Conservation (phyloP, 2,329 filamentous ascomycete genomes). For the Xylariaceae sp. region DNA sequence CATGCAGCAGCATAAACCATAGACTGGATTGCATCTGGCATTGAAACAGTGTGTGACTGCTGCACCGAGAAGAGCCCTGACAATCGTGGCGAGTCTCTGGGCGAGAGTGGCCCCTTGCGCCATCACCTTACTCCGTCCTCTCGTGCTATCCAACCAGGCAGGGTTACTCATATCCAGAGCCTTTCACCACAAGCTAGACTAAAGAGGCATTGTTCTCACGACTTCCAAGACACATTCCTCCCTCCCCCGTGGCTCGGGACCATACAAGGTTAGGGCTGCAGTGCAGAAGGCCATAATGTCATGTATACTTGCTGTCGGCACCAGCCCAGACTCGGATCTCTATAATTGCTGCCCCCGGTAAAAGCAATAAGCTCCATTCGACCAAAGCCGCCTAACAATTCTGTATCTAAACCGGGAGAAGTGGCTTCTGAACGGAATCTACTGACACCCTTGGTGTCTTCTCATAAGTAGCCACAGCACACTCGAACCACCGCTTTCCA, state of each 20-base stretch:
- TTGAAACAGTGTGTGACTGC: constrained; percentile 26
- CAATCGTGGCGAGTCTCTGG: constrained; percentile 6
- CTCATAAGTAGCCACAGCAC: constrained; percentile 17
- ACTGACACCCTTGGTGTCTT: constrained; percentile 24
- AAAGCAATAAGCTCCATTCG: constrained; percentile 11
- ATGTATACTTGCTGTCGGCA: constrained; percentile 16
- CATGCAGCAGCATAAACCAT: constrained; percentile 21
- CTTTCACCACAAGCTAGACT: neutral
- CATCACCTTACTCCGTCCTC: neutral
- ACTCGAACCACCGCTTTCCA: constrained; percentile 21
- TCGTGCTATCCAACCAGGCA: constrained; percentile 16
- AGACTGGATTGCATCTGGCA: constrained; percentile 16
- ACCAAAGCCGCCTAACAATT: constrained; percentile 16
- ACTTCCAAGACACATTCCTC: constrained; percentile 12
- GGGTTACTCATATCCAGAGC: too few relatives aligned
- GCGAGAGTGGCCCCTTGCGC: constrained; percentile 25
- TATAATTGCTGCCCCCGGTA: constrained; percentile 12
- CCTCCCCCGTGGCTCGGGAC: neutral
- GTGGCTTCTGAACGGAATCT: constrained; percentile 15
- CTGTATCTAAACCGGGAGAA: constrained; percentile 14
- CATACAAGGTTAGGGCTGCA: constrained; percentile 7
- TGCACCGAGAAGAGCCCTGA: neutral
- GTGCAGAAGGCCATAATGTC: constrained; percentile 12
- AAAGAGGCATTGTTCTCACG: constrained; percentile 7
- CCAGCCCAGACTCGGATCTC: constrained; percentile 11